These are phyloP conservation scores for Apiospora malaysiana DNA, from an alignment of 2,329 filamentous ascomycete genomes.

Conservation along the genomic window DNA sequence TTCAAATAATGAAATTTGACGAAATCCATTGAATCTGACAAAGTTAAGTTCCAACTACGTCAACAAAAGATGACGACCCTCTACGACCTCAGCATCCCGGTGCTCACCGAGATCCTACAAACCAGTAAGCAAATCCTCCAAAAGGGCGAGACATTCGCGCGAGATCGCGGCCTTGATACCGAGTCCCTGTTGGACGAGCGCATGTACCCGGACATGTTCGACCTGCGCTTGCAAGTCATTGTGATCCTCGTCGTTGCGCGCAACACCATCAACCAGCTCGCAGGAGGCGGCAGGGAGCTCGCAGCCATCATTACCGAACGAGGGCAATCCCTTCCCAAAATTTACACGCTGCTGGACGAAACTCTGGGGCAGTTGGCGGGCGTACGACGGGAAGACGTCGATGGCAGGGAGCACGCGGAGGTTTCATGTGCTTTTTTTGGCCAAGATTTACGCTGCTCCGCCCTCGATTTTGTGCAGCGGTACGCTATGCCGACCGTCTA, in stretches of 20 bases:
- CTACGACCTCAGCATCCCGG: constrained; percentile 44
- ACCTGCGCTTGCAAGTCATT: constrained; percentile 47
- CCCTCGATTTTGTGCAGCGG: constrained; percentile 48
- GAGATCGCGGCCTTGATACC: constrained; percentile 25
- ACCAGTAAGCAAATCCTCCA: constrained; percentile 40
- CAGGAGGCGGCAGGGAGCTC: constrained; percentile 36
- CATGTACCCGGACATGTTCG: constrained; percentile 48
- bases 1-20: no score
- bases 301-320: constrained; percentile 35
- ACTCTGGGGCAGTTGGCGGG: constrained; percentile 35
- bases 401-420: constrained; percentile 38
- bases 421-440: constrained; percentile 42
- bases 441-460: constrained; percentile 34
- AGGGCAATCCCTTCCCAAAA: constrained; percentile 39
- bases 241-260: constrained; percentile 31
- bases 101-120: constrained; percentile 38
- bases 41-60: no score
- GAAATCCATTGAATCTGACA: no score
- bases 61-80: constrained; percentile 37
- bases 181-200: constrained; percentile 36
- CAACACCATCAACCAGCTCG: constrained; percentile 40
- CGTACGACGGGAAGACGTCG: constrained; percentile 34
- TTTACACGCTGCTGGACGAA: constrained; percentile 41
- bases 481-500: constrained; percentile 64
- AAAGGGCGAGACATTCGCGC: constrained; percentile 36